Evolutionary conservation across 352 stramenopile species (phyloP).

Genomic region (Phytophthora nicotianae): DNA sequence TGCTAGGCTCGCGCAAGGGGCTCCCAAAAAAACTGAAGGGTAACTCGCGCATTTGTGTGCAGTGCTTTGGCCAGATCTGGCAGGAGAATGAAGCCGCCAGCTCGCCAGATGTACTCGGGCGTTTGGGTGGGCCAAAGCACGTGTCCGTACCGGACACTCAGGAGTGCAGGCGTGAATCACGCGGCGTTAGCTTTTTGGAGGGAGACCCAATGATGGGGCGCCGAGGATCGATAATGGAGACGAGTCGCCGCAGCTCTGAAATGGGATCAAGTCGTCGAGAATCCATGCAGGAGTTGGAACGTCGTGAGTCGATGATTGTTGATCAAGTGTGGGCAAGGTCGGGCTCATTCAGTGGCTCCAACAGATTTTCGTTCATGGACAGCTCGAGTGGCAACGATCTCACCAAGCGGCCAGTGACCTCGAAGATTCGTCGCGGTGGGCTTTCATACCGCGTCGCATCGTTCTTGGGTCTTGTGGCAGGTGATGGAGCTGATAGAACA

Average conservation of each 20-base stretch:
- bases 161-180: constrained; percentile 10
- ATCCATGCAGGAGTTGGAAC: constrained; percentile 40
- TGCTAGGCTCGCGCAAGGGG: constrained; percentile 44
- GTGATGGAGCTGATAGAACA: constrained; percentile 13
- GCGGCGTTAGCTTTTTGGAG: constrained; percentile 27
- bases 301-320: constrained; percentile 40
- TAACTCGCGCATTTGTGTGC: constrained; percentile 60
- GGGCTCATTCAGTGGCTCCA: constrained; percentile 27
- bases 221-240: constrained; percentile 27
- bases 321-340: constrained; percentile 36
- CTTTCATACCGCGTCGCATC: constrained; percentile 29
- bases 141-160: constrained; percentile 9
- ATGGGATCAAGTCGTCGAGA: constrained; percentile 28
- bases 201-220: constrained; percentile 19
- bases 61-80: constrained; percentile 55
- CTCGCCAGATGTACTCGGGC: constrained; percentile 1
- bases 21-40: constrained; percentile 57
- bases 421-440: constrained; percentile 3
- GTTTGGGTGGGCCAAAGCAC: constrained; percentile 16
- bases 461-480: constrained; percentile 33
- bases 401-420: constrained; percentile 5
- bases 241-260: constrained; percentile 20
- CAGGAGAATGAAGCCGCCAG: constrained; percentile 34
- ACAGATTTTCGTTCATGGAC: constrained; percentile 37
- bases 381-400: constrained; percentile 17